Percentiles rank a stretch among this genome's conserved stretches.
These are phyloP conservation scores for Chrysanthemum makinoi DNA, from an alignment of 129 eudicot species.

Conservation along the genomic window DNA sequence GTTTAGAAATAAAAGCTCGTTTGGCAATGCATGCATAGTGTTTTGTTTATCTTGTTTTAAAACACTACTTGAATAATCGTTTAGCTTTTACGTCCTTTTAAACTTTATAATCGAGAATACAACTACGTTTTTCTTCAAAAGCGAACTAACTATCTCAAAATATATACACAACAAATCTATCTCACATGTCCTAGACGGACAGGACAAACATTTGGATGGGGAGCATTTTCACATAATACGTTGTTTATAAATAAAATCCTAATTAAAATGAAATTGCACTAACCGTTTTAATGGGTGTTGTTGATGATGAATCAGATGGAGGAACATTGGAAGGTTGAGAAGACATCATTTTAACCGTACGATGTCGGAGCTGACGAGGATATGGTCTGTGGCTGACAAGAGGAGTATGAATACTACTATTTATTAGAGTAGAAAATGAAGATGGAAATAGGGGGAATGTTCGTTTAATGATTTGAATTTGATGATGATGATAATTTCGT, in stretches of 20 bases:
- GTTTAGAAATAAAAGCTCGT: too few relatives aligned
- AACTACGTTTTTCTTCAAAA: too few relatives aligned
- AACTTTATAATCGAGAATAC: too few relatives aligned
- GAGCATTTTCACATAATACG: too few relatives aligned
- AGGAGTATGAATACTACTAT: constrained; percentile 16
- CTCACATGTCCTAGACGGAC: too few relatives aligned
- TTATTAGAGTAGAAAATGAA: background rate
- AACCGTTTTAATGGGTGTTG: constrained; percentile 53
- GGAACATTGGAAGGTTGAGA: constrained; percentile 32
- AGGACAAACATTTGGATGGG: too few relatives aligned
- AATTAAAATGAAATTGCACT: background rate
- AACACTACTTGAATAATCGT: background rate
- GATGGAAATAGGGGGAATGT: constrained; percentile 20
- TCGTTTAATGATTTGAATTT: constrained; percentile 11
- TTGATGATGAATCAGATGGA: constrained; percentile 37
- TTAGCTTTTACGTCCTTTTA: background rate
- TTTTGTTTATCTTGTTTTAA: too few relatives aligned
- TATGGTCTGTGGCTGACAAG: constrained; percentile 21
- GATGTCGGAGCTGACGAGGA: constrained; percentile 38
- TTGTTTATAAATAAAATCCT: background rate
- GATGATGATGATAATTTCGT: constrained; percentile 10
- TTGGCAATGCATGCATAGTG: too few relatives aligned
- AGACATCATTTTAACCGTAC: constrained; percentile 59
- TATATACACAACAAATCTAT: too few relatives aligned
- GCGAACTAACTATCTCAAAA: too few relatives aligned